Base-by-base conservation (phyloP, 208 protist species). In the Acanthamoeba culbertsoni region DNA sequence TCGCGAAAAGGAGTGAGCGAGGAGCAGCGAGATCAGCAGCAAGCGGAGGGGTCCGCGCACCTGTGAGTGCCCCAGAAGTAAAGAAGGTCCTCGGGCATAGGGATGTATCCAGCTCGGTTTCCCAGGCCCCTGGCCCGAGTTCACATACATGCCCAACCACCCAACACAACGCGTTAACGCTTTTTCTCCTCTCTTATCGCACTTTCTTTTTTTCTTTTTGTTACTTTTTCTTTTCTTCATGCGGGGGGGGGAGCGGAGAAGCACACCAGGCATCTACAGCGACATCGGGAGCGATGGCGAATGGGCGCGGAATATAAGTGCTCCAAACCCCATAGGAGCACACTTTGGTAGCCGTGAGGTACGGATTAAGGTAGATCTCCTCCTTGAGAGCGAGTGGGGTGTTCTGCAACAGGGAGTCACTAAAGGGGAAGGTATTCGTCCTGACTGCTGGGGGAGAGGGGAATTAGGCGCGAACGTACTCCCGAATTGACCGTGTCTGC, bases 71-170 rank as follows among this genome's bases (percentile, higher is more conserved):
- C 65, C 65, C 65, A 77, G 65, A 77, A 77, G 40, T 77, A 77
- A 7, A 77, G 40, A 37, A 77, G 65, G 65, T 77, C 65, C 65
- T 77, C 65, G 31, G 65, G 65, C 65, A 77, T 77, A 28, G 65
- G 65, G 26, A 46, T 46, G 20, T 77, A 77, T 16, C 65, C 65
- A 20, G 65, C 65, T 46, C 65, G 65, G 23, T n/a, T 77, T 26
- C 65, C 65, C 7, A 77, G 65, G 6, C 65, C 65, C 65, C 65
- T 77, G 40, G 16, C 51, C 14, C 16, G 14, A 59, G 16, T n/a
- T 59, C 16, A 59, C 51, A 59, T n/a, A 23, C 51, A n/a, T 59
- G 51, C 51, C 23, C 51, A 59, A 14, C 51, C 51, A 59, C 51
- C 14, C 23, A 59, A 59, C 51, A 59, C 51, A 23, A n/a, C 23